Evolutionary conservation across 371 early-diverging fungal genomes (phyloP).

Genomic region (Zopfochytrium polystomum): DNA sequence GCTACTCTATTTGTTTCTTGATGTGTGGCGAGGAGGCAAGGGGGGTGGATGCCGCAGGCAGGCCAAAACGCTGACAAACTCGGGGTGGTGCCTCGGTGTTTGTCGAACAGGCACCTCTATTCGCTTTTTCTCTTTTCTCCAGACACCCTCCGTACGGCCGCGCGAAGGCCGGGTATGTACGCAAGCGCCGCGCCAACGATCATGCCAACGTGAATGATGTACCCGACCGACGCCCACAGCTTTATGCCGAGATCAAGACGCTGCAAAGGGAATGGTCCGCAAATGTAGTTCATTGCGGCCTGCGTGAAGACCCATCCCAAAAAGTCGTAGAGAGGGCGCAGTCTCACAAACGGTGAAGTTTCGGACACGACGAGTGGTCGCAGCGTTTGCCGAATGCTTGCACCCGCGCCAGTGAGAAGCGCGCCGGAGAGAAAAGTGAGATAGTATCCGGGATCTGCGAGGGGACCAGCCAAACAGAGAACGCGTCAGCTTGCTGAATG

Average conservation of each 20-base stretch:
- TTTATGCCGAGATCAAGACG: constrained; percentile 12
- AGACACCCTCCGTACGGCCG: too few relatives aligned
- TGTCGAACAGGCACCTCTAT: too few relatives aligned
- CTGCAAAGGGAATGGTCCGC: constrained; percentile 32
- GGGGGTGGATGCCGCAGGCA: too few relatives aligned
- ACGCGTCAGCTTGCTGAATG: too few relatives aligned
- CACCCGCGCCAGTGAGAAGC: constrained; percentile 45
- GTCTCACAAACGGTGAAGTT: background rate
- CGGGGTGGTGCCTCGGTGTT: too few relatives aligned
- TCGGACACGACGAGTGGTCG: constrained; percentile 59
- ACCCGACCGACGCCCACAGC: constrained; percentile 21
- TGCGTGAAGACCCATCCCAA: constrained; percentile 64
- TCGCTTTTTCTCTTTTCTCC: too few relatives aligned
- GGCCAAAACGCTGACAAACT: too few relatives aligned
- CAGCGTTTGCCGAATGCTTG: constrained; percentile 58
- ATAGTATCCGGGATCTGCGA: constrained; percentile 46
- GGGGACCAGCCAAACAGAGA: too few relatives aligned
- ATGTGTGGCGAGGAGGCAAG: too few relatives aligned
- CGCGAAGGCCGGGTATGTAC: too few relatives aligned
- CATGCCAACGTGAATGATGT: constrained; percentile 23
- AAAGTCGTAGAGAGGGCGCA: constrained; percentile 59
- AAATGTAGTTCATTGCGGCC: constrained; percentile 53
- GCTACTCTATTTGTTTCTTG: too few relatives aligned
- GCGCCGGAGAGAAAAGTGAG: constrained; percentile 57
- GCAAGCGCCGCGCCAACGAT: too few relatives aligned